phyloP scores from a whole-genome alignment of 257 asterid genomes.

The Cinchona pubescens region DNA sequence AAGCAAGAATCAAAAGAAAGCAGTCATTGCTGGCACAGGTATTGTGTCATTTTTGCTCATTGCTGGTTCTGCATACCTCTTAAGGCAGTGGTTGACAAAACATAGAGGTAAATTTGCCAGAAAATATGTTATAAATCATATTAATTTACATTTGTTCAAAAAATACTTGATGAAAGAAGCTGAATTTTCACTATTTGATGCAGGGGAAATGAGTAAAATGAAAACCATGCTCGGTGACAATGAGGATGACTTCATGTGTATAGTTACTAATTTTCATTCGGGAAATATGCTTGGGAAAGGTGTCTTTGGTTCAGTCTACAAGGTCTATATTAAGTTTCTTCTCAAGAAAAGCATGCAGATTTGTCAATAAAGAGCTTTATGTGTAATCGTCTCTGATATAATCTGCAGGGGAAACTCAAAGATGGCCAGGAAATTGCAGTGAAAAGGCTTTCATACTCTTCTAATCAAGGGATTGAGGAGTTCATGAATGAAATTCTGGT shows the following conservation, averaged over 20 bases:
- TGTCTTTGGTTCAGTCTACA: conserved; percentile 64
- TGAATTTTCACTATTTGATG: neutral
- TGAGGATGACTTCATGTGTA: conserved; percentile 10
- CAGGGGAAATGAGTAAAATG: too few relatives aligned
- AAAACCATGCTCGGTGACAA: neutral
- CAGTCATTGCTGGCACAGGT: conserved; percentile 26
- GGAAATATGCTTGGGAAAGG: conserved; percentile 52
- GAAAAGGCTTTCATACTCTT: conserved; percentile 29
- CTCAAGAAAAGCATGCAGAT: neutral
- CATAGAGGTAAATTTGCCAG: conserved; percentile 40
- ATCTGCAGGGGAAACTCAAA: conserved; percentile 12
- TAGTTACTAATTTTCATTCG: conserved; percentile 26
- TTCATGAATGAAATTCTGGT: conserved; percentile 53
- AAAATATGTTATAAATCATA: too few relatives aligned
- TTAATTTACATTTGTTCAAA: neutral
- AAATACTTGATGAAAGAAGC: neutral
- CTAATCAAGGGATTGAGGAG: conserved; percentile 46
- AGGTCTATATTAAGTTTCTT: conserved; percentile 32
- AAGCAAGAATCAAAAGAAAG: conserved; percentile 23
- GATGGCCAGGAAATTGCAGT: conserved; percentile 16
- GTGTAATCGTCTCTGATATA: neutral
- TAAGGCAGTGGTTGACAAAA: conserved; percentile 37
- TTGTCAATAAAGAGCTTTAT: neutral
- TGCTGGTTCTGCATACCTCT: conserved; percentile 21
- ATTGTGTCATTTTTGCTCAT: conserved; percentile 23